phyloP scores from a whole-genome alignment of 805 yeast species.

The Danielia reshetovae region DNA sequence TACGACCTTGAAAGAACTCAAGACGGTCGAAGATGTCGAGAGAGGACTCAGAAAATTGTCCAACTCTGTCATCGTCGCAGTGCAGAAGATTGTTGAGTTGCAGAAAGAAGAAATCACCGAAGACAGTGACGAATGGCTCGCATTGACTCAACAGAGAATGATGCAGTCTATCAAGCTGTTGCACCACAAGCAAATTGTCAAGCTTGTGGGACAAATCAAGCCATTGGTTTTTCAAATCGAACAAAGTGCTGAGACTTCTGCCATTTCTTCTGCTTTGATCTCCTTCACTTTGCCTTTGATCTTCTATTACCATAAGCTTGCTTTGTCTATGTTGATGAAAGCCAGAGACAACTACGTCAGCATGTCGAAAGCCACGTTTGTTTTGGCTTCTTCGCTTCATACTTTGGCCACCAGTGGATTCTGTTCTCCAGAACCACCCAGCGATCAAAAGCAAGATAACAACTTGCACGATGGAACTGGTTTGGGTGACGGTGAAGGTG shows the following conservation, averaged over 20 bases:
- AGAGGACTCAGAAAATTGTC: slow-evolving; percentile 46
- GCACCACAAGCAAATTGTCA: slow-evolving; percentile 34
- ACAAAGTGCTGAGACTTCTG: slow-evolving; percentile 35
- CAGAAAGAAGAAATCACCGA: slow-evolving; percentile 33
- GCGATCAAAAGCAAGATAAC: slow-evolving; percentile 56
- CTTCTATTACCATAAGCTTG: slow-evolving; percentile 53
- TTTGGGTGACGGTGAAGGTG: slow-evolving; percentile 91
- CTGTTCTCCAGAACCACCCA: slow-evolving; percentile 84
- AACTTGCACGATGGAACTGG: slow-evolving; percentile 84
- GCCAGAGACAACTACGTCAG: slow-evolving; percentile 47
- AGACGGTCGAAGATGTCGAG: slow-evolving; percentile 40
- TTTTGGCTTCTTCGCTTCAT: slow-evolving; percentile 52
- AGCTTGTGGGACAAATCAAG: slow-evolving; percentile 34
- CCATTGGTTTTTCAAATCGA: slow-evolving; percentile 31
- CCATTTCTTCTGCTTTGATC: slow-evolving; percentile 43
- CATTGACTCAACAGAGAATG: slow-evolving; percentile 43
- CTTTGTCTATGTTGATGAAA: slow-evolving; percentile 39
- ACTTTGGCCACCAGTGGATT: slow-evolving; percentile 76
- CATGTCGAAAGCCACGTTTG: slow-evolving; percentile 58
- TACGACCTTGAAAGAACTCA: slow-evolving; percentile 18
- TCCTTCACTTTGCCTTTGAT: slow-evolving; percentile 62
- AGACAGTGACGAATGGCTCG: slow-evolving; percentile 67
- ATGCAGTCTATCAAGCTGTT: slow-evolving; percentile 39
- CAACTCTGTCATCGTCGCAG: slow-evolving; percentile 57
- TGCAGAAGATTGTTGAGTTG: slow-evolving; percentile 54